Evolutionary conservation across 257 asterid genomes (phyloP), one percentile per base, ranked within the genome.

Genomic region (Haberlea rhodopensis): DNA sequence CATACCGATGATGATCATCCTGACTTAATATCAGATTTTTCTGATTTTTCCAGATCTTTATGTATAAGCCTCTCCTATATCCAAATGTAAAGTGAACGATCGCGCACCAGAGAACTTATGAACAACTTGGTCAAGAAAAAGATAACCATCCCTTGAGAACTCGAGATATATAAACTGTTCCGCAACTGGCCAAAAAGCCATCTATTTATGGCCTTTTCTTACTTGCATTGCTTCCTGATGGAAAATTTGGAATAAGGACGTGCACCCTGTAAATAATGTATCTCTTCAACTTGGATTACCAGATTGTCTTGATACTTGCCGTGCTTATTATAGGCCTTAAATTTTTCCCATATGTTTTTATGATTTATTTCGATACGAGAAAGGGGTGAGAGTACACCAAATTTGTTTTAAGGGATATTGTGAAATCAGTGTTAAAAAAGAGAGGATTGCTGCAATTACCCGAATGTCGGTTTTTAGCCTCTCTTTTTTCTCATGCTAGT

Each of bases 71-170:
- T 67, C 71, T 54, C 62, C 43, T 21, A 23, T 63, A 13, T 37
- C 62, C 13, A 62, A 31, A 53, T 67, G n/a, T 57, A 51, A 73
- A 67, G 68, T 61, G 70, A 65, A 52, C 57, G 27, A 34, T 49
- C 56, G 34, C 40, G 68, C 54, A 27, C 48, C 53, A 69, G 72
- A n/a, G n/a, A 37, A 28, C 40, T 49, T 60, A 29, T 22, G 1
- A 27, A 71, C 73, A 27, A 45, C 54, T 24, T 49, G 55, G n/a
- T 52, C 15, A 55, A 66, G 69, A 53, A 57, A 71, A 78, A 5
- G 37, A 55, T 18, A 23, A 43, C 62, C 62, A 0, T 37, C 32
- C 1, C 19, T 65, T 54, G 27, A 69, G 64, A 37, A 45, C 31
- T 19, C 45, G 22, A 52, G 57, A 43, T 69, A 46, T 15, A 26